Percentiles rank a stretch among this genome's conserved stretches.
Conservation (phyloP, 306 rosid genomes). For the Prunus campanulata region DNA sequence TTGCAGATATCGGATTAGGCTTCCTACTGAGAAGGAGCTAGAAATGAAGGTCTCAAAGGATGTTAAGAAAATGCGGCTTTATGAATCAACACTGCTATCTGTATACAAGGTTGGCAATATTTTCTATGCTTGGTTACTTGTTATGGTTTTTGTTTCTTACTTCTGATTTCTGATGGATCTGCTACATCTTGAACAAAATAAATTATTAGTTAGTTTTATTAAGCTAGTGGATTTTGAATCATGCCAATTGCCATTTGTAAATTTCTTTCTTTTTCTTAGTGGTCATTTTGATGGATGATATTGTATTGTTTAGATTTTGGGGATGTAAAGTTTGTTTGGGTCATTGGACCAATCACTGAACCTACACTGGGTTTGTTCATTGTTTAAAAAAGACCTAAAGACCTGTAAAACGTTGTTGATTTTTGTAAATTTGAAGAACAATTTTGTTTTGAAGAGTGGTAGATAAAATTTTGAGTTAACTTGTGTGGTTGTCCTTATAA, state of each 20-base stretch:
- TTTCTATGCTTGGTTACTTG: background rate
- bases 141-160: constrained; percentile 3
- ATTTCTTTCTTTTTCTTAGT: too few relatives aligned
- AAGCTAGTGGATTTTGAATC: background rate
- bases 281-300: too few relatives aligned
- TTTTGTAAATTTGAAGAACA: too few relatives aligned
- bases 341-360: too few relatives aligned
- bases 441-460: too few relatives aligned
- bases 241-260: too few relatives aligned
- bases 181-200: background rate
- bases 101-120: constrained; percentile 70
- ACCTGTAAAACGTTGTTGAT: too few relatives aligned
- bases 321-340: too few relatives aligned
- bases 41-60: constrained; percentile 94
- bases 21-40: constrained; percentile 91
- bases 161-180: background rate
- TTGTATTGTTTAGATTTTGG: too few relatives aligned
- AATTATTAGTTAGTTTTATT: background rate
- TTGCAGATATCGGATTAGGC: constrained; percentile 86
- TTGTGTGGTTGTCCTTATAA: constrained; percentile 6
- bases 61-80: constrained; percentile 79
- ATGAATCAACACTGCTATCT: constrained; percentile 89
- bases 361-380: too few relatives aligned
- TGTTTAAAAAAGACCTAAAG: too few relatives aligned
- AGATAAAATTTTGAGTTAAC: background rate